Base-by-base conservation (phyloP, 148 eudicot genomes). In the Cornus florida region DNA sequence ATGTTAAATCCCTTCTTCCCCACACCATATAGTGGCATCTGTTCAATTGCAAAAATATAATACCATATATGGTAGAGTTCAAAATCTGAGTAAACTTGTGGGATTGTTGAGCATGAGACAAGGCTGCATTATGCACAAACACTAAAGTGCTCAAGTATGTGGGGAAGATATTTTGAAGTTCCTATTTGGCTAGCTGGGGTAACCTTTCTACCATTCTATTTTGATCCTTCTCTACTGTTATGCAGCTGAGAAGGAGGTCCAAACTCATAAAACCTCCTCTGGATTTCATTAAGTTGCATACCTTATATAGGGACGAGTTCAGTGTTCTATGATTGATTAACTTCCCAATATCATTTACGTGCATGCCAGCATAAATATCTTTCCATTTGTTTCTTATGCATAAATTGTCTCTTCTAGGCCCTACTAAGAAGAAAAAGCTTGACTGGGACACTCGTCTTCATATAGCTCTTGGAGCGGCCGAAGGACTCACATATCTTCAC, bases 401-500 rank as follows among this genome's bases (percentile, higher is more conserved):
- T 74, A 22, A 28, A 35, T 68, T 38, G 7, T 22, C 46, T 50
- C 41, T 73, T 76, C 23, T 79, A 94, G 99, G 93, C 12, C 89
- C 91, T 33, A 69, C 83, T 14, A 97, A 92, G 87, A 97, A 90
- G 96, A 91, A 90, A 82, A 94, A 88, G 88, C 96, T 97, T 0
- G 98, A 89, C 28, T 97, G 99, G 99, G 89, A 87, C 48, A 97
- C 94, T 46, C 99, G 99, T 56, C 84, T 97, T 35, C 85, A 73
- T 64, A 92, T 97, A 80, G 99, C 97, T 3, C 76, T 92, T 9
- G 99, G 99, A 48, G 89, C 99, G n/a, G 97, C 97, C 32, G 91
- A 92, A 78, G 99, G 99, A 68, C 98, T 97, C 59, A 87, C 99
- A n/a, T 97, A 97, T 86, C 96, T 97, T 71, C 99, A 97, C 83